Percentiles rank a stretch among this genome's conserved stretches.
phyloP scores from a whole-genome alignment of 1,284 basidiomycete species.

The Vanrija pseudolonga region DNA sequence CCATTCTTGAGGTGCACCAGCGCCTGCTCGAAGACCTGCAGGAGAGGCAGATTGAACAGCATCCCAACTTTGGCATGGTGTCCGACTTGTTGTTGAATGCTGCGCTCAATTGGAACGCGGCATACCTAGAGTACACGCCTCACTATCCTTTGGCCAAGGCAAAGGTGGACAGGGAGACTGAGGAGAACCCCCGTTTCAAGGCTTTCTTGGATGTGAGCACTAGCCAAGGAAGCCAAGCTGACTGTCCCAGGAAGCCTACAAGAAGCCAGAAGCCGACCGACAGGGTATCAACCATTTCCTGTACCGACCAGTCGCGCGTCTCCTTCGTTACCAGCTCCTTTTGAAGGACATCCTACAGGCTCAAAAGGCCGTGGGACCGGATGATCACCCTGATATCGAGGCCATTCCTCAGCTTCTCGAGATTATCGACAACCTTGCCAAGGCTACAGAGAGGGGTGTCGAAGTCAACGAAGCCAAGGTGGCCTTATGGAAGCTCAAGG shows the following conservation, averaged over 20 bases:
- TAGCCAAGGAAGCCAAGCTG: neutral
- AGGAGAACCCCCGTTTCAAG: conserved; percentile 72
- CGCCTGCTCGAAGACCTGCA: conserved; percentile 80
- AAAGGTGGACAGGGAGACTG: conserved; percentile 82
- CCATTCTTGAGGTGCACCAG: conserved; percentile 64
- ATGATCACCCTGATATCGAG: conserved; percentile 70
- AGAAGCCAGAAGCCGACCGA: conserved; percentile 53
- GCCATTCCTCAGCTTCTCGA: conserved; percentile 79
- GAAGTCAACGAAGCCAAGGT: conserved; percentile 78
- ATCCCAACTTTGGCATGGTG: conserved; percentile 75
- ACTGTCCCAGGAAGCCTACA: conserved; percentile 22
- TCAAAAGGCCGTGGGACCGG: conserved; percentile 55
- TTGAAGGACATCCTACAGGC: conserved; percentile 69
- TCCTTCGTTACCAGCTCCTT: conserved; percentile 83
- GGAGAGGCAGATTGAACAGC: conserved; percentile 82
- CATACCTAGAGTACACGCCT: conserved; percentile 87
- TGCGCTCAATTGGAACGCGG: conserved; percentile 85
- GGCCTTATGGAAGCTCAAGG: conserved; percentile 77
- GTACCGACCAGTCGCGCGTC: conserved; percentile 78
- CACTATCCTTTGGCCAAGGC: conserved; percentile 93
- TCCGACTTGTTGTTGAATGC: conserved; percentile 84
- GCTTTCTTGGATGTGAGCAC: conserved; percentile 71
- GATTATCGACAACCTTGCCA: conserved; percentile 74
- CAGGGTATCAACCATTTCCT: conserved; percentile 85
- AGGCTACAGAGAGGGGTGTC: conserved; percentile 79